Percentiles rank a stretch among this genome's conserved stretches.
phyloP scores from a whole-genome alignment of 2,329 filamentous ascomycete genomes.

The Biscogniauxia mediterranea region DNA sequence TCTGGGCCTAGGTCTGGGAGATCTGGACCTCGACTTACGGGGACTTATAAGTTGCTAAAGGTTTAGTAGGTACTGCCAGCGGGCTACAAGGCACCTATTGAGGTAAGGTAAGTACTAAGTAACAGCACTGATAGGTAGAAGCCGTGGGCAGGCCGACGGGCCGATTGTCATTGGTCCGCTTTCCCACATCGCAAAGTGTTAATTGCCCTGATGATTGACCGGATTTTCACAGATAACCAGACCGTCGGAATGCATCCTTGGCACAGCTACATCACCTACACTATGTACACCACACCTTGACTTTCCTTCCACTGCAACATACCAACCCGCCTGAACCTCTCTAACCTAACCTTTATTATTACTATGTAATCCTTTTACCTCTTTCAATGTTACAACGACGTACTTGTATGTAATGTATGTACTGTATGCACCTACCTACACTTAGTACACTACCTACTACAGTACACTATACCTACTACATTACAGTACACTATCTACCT shows the following conservation, averaged over 20 bases:
- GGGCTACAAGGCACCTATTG: no score
- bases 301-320: not conserved
- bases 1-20: not conserved
- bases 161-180: not conserved
- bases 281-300: not conserved
- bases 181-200: not conserved
- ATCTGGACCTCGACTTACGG: no score
- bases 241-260: not conserved
- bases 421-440: not conserved
- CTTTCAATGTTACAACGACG: not conserved
- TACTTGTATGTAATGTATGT: no score
- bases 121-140: not conserved
- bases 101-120: not conserved
- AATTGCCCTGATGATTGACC: not conserved
- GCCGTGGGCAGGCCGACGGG: not conserved
- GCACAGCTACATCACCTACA: not conserved
- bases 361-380: no score
- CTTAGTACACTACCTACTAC: no score
- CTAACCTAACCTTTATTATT: not conserved
- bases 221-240: not conserved
- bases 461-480: not conserved
- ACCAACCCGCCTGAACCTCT: not conserved
- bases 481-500: not conserved
- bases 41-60: not conserved
- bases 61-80: no score